Conservation (phyloP, 73 alveolate species). For the Uronychia setigera region DNA sequence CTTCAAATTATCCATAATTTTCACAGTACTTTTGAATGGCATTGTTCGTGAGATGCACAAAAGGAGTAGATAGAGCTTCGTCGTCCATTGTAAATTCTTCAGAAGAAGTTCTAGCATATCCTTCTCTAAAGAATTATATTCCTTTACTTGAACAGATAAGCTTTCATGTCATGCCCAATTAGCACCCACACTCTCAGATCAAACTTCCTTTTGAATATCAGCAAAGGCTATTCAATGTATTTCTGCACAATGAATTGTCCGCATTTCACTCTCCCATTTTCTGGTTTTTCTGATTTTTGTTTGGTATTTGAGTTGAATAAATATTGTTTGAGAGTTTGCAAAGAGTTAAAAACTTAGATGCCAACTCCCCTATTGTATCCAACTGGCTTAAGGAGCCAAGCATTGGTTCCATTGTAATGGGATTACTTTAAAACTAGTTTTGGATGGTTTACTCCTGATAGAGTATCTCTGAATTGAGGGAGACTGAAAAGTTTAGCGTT, state of each 20-base stretch:
- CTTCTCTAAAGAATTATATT: conserved; percentile 41
- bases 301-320: too few relatives aligned
- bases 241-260: conserved; percentile 61
- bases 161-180: conserved; percentile 42
- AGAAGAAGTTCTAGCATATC: conserved; percentile 25
- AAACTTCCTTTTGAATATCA: conserved; percentile 64
- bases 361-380: conserved; percentile 82
- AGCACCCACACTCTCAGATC: conserved; percentile 70
- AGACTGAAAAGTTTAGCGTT: too few relatives aligned
- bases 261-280: too few relatives aligned
- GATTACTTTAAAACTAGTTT: too few relatives aligned
- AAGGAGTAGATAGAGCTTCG: conserved; percentile 48
- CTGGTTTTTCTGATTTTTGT: too few relatives aligned
- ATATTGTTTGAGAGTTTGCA: conserved; percentile 30
- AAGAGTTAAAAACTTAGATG: conserved; percentile 59
- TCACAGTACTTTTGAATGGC: too few relatives aligned
- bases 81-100: conserved; percentile 50
- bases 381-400: conserved; percentile 83
- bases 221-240: conserved; percentile 73
- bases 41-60: conserved; percentile 89
- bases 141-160: too few relatives aligned
- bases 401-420: conserved; percentile 50
- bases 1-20: too few relatives aligned
- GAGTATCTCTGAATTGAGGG: too few relatives aligned
- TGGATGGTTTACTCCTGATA: too few relatives aligned